These are phyloP conservation scores for Borealophlyctis nickersoniae DNA, from an alignment of 192 early-diverging fungal genomes.

Conservation along the genomic window DNA sequence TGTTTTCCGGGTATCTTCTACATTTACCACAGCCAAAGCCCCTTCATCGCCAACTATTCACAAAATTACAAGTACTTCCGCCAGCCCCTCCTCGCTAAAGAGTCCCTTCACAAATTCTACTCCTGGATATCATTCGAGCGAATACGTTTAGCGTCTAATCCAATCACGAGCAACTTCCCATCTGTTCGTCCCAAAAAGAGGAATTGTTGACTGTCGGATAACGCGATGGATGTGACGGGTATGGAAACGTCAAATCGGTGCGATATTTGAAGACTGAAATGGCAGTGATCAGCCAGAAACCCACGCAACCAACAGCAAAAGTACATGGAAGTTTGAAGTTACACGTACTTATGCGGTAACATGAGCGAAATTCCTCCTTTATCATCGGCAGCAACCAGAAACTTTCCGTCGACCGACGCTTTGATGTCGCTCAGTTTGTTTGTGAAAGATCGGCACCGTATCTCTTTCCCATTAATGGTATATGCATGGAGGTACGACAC, in stretches of 20 bases:
- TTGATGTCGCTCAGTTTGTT: conserved; percentile 18
- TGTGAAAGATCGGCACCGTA: conserved; percentile 20
- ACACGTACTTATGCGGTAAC: conserved; percentile 20
- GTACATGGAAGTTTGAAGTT: neutral
- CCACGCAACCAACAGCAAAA: neutral
- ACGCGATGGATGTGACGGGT: conserved; percentile 6
- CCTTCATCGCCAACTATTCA: too few relatives aligned
- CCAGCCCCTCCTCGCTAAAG: too few relatives aligned
- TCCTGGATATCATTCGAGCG: too few relatives aligned
- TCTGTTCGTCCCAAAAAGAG: conserved; percentile 34
- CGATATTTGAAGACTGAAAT: conserved; percentile 21
- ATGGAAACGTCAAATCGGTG: conserved; percentile 34
- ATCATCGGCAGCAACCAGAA: conserved; percentile 24
- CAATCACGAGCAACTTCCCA: conserved; percentile 30
- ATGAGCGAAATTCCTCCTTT: conserved; percentile 24
- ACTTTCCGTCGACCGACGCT: conserved; percentile 14
- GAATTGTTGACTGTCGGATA: conserved; percentile 25
- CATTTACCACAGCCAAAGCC: too few relatives aligned
- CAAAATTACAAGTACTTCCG: too few relatives aligned
- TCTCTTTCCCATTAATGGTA: conserved; percentile 32
- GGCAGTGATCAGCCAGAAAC: neutral
- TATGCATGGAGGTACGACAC: conserved; percentile 32
- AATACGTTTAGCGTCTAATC: neutral
- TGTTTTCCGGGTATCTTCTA: too few relatives aligned
- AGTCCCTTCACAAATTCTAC: too few relatives aligned